Evolutionary conservation across 768 basidiomycete species (phyloP).

Genomic region (Russula dissimulans): DNA sequence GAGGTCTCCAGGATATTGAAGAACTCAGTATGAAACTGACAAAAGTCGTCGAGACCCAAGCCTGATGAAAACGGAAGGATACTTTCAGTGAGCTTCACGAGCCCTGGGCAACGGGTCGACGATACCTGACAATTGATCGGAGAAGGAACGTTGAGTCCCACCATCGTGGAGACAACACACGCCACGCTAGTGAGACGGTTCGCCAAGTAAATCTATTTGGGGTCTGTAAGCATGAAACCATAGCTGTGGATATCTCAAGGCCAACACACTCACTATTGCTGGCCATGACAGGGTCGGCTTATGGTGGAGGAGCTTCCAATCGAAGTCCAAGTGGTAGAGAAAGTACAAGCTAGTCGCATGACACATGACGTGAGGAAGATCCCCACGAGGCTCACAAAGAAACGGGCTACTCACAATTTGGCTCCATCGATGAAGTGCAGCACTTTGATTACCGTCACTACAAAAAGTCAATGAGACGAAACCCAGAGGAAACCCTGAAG

Average conservation of each 20-base stretch:
- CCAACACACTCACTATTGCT: not conserved
- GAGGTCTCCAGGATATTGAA: not conserved
- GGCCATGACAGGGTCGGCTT: not conserved
- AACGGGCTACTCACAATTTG: not conserved
- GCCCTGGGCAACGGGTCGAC: not conserved
- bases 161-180: constrained; percentile 1
- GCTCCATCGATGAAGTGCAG: constrained; percentile 8
- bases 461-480: not conserved
- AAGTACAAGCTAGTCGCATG: not conserved
- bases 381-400: not conserved
- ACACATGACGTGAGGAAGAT: not conserved
- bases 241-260: not conserved
- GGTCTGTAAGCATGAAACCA: not conserved
- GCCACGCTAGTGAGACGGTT: constrained; percentile 5
- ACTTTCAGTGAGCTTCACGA: not conserved
- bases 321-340: constrained; percentile 7
- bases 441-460: constrained; percentile 6
- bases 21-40: not conserved
- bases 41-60: constrained; percentile 2
- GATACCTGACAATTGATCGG: constrained; percentile 4
- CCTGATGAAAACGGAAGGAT: not conserved
- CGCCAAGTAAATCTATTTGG: constrained; percentile 1
- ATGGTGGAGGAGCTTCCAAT: constrained; percentile 3
- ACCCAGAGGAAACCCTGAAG: too few species aligned
- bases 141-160: not conserved